Base-by-base conservation (phyloP, 768 basidiomycete species). In the Lentinula lateritia region DNA sequence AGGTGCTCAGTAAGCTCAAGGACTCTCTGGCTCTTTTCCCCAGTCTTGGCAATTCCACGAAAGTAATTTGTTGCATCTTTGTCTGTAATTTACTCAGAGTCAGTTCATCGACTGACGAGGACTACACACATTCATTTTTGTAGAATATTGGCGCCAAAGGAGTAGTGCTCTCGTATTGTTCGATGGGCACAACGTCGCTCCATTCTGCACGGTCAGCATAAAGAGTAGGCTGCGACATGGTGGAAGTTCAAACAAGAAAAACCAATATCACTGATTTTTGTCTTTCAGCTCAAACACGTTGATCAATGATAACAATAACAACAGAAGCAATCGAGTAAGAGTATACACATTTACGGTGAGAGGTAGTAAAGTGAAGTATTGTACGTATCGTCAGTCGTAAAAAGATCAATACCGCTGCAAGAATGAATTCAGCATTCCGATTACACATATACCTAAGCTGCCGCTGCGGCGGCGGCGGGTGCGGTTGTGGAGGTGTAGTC, bases 61-160 rank as follows among this genome's bases (percentile, higher is more conserved):
- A 98, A 95, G 73, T 95, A 95, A 67, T 91, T 84, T 60, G 95
- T 95, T 1, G 92, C 93, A 75, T 96, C 94, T 65, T 88, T 90
- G 76, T 98, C 95, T 98, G 66, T 57, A 59, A 39, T 18, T 43
- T 34, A 48, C 41, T 15, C 55, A 42, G 42, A 56, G 50, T 43
- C 20, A 20, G 38, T 34, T 42, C 36, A 55, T 58, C 38, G 7
- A 54, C 18, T 56, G 28, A 43, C 8, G 53, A 53, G 32, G 41
- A 53, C 35, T 63, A 80, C 92, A 69, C 60, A 95, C 96, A 99
- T 79, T 94, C 89, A 42, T 79, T 78, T 3, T 86, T 85, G 69
- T 99, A 99, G 70, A 95, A 86, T 72, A 99, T 98, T 2, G 93
- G 92, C 0, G 93, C 95, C 45, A 98, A 78, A 1, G 94, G 90